Percentiles rank a stretch among this genome's conserved stretches.
Evolutionary conservation across 192 early-diverging fungal genomes (phyloP).

Genomic region (Paraglomus occultum): DNA sequence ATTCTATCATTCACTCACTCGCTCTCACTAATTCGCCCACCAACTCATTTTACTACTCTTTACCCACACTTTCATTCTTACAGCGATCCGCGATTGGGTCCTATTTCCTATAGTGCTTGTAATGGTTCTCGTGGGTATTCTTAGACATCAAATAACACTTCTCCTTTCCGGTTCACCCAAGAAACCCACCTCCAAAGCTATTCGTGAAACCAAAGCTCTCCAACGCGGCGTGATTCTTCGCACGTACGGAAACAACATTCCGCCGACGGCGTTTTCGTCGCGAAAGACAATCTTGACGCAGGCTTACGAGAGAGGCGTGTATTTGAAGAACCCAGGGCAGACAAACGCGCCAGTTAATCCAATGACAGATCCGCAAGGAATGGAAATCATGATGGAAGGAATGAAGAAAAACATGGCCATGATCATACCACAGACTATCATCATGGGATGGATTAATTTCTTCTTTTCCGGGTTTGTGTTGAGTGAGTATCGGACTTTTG

Average conservation of each 20-base stretch:
- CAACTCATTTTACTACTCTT: neutral
- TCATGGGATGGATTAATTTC: constrained; percentile 99
- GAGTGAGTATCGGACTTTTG: constrained; percentile 53
- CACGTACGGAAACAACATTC: constrained; percentile 66
- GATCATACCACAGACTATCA: constrained; percentile 97
- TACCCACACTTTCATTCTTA: neutral
- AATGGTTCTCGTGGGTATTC: constrained; percentile 96
- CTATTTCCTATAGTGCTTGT: constrained; percentile 95
- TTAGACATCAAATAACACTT: constrained; percentile 88
- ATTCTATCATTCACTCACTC: neutral
- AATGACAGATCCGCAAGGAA: constrained; percentile 88
- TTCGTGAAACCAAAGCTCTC: constrained; percentile 83
- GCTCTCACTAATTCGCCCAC: neutral
- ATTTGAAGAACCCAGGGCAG: constrained; percentile 81
- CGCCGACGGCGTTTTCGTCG: constrained; percentile 64
- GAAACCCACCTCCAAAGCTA: constrained; percentile 70
- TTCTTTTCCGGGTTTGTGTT: constrained; percentile 98
- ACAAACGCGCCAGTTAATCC: constrained; percentile 67
- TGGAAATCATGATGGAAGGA: constrained; percentile 96
- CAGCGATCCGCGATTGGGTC: constrained; percentile 88
- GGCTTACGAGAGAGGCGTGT: constrained; percentile 79
- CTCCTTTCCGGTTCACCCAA: constrained; percentile 84
- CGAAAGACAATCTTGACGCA: constrained; percentile 71
- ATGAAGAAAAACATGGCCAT: constrained; percentile 98
- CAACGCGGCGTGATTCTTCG: constrained; percentile 70